Evolutionary conservation across 768 basidiomycete genomes (phyloP).

Genomic region (Amanita subjunquillea): DNA sequence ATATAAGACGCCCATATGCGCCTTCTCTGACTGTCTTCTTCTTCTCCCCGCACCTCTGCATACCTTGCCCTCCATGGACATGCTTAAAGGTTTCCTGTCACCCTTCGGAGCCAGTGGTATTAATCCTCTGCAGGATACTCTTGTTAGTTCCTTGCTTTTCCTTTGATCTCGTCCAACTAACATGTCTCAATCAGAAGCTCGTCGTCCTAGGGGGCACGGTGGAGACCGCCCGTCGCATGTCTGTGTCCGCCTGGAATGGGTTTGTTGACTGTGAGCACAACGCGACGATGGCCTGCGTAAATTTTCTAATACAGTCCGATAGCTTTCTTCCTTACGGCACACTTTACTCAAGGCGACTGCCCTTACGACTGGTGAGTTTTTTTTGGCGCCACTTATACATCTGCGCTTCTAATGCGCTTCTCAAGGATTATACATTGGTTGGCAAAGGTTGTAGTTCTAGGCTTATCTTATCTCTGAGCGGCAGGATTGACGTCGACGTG

Average conservation of each 20-base stretch:
- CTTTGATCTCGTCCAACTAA: background rate
- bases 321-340: constrained; percentile 87
- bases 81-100: constrained; percentile 60
- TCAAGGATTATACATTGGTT: constrained; percentile 87
- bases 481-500: background rate
- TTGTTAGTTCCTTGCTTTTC: constrained; percentile 32
- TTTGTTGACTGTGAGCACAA: constrained; percentile 64
- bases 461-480: background rate
- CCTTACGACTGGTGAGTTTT: constrained; percentile 68
- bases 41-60: constrained; percentile 21
- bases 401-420: constrained; percentile 5
- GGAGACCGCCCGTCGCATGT: constrained; percentile 74
- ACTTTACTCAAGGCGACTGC: constrained; percentile 82
- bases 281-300: background rate
- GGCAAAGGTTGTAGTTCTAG: constrained; percentile 43
- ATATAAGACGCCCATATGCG: constrained; percentile 34
- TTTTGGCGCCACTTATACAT: background rate
- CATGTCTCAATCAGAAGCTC: constrained; percentile 49
- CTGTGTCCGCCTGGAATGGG: constrained; percentile 81
- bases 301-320: constrained; percentile 1
- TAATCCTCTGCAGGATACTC: constrained; percentile 67
- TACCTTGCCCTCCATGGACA: constrained; percentile 43
- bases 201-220: constrained; percentile 87
- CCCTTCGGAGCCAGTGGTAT: constrained; percentile 54
- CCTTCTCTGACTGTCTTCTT: constrained; percentile 21